Base-by-base conservation (phyloP, 2,329 filamentous ascomycete species). In the Magnaporthales sp. region DNA sequence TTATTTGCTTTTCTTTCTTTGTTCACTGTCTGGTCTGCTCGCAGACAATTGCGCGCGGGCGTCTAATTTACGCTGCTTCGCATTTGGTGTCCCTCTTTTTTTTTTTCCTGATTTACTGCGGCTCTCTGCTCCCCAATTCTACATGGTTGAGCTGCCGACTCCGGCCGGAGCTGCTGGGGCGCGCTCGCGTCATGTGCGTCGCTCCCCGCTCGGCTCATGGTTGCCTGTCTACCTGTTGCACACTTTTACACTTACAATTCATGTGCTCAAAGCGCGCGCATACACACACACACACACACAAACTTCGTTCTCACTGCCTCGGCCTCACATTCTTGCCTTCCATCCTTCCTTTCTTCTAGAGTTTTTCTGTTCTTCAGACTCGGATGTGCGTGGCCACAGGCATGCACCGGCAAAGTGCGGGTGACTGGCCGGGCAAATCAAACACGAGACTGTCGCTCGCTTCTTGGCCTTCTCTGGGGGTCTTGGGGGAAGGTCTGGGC, bases 11-110 rank as follows among this genome's bases (percentile, higher is more conserved):
- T 61, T 66, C 62, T 13, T 63, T 67, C 31, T 66, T 29, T 31
- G 63, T 32, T 32, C 64, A 66, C 67, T 27, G 68, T 63, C 27
- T 61, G 15, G 22, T 67, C 38, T 64, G 58, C 66, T 29, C 56
- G 15, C 22, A 54, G 15, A 30, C 13, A 26, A 24, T 22, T n/a
- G n/a, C n/a, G n/a, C 7, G 7, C 22, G 62, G 24, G 8, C 15
- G 26, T 56, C 24, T 58, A 46, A 7, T 30, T 66, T 24, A 31
- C 29, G 13, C 62, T 66, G 13, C 32, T 56, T 38, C n/a, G 38
- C 38, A 15, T 60, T 15, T 51, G 19, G 2, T 54, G 19, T 64
- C 38, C 38, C 38, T 46, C 5, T 32, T 30, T 62, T 67, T 29
- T 32, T 46, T 58, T 13, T 29, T 13, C 29, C 62, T 1, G n/a